Evolutionary conservation across 225 moss, liverwort and hornwort genomes (phyloP), one percentile per base, ranked within the genome.

Genomic region (Straminergon stramineum): DNA sequence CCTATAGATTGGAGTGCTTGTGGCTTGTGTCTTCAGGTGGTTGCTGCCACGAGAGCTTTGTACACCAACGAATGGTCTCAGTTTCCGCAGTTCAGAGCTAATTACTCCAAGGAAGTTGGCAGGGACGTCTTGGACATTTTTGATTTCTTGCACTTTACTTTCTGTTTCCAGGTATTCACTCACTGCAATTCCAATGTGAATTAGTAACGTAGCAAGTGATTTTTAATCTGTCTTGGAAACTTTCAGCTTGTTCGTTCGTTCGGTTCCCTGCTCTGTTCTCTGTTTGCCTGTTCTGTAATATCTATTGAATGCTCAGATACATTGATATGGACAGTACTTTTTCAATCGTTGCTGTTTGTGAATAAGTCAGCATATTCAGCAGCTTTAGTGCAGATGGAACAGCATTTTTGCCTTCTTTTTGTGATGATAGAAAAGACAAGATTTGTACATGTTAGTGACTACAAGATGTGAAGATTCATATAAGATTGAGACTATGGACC

Each of bases 101-200:
- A 90, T 85, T 94, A 94, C 88, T 84, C 83, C 30, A 92, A 89
- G 85, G 92, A 92, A 75, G 91, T 93, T 26, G 95, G 95, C 85
- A 95, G 97, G 81, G 90, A 93, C 71, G 77, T 89, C 53, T 75
- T 96, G 88, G 98, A 98, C 88, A 92, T 98, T 67, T 98, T 98
- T 91, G 98, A 98, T 91, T 91, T 98, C 73, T 91, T 98, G 84
- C 95, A 96, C 87, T 96, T 83, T 86, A 87, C 92, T 41, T 98
- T 98, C 90, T 94, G 97, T 86, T 98, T 98, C 89, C 98, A 98
- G 95, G 98, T 98, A 89, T 69, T 48, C 58, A 69, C 77, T 84
- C 74, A 69, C 69, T 79, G 62, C 83, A 82, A 85, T 35, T 83
- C 66, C 39, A 89, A n/a, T 65, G 62, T 68, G 65, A 70, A 35